Evolutionary conservation across 495 filamentous ascomycete species (phyloP), one percentile per base, ranked within the genome.

Genomic region (Baudoinia panamericana): DNA sequence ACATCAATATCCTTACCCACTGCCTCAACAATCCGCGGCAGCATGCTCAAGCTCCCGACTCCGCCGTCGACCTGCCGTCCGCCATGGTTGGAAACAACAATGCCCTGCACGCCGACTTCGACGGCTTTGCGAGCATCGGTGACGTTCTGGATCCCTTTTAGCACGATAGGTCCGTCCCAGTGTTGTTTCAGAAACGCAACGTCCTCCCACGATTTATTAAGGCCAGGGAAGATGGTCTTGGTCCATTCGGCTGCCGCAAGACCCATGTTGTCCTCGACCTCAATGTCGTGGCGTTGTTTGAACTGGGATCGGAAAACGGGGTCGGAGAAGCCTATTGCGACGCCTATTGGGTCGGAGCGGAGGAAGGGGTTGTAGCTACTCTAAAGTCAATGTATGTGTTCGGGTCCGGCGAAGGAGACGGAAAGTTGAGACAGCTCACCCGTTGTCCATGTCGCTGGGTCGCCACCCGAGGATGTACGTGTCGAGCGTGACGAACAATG

Each of bases 391-490:
- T 30, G n/a, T n/a, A n/a, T n/a, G n/a, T n/a, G n/a, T n/a, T n/a
- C n/a, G n/a, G n/a, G n/a, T n/a, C n/a, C n/a, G n/a, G n/a, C n/a
- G n/a, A n/a, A n/a, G n/a, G n/a, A n/a, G n/a, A n/a, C n/a, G n/a
- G n/a, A n/a, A n/a, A n/a, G n/a, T n/a, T n/a, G n/a, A n/a, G n/a
- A 7, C 5, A 68, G 5, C 48, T 36, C 71, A 79, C 21, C 63
- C 76, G 21, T 69, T 67, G 48, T 81, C 77, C 18, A 82, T 61
- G 53, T 82, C 78, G 1, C 61, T 63, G 0, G 76, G 79, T 31
- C 77, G 63, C 78, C 74, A 78, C 10, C 64, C 60, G 23, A 78
- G 56, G 7, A 61, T 62, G 37, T 63, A 73, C 0, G 72, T 77
- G 55, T 82, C 77, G 0, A 80, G 62, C 1, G 77, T 80, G 0